Base-by-base conservation (phyloP, 2,329 filamentous ascomycete genomes). In the Juglanconis juglandina region DNA sequence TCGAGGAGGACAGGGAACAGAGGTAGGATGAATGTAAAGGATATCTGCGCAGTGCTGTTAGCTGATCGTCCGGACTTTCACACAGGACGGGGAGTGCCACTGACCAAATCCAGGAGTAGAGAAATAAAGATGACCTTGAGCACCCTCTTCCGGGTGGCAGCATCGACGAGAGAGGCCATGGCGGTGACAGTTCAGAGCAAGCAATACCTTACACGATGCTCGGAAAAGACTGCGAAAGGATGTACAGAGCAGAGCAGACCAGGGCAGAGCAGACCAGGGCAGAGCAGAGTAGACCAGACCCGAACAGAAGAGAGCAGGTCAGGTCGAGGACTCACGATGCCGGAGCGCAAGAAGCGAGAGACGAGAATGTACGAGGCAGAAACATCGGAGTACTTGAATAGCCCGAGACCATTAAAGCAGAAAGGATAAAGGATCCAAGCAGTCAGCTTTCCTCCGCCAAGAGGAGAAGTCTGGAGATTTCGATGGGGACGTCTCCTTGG, bases 11-110 rank as follows among this genome's bases (percentile, higher is more conserved):
- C 93, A 7, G 93, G 95, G 73, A 98, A 99, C 41, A 99, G 86
- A 0, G 95, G 95, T 8, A 99, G 88, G 72, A 98, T 98, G 73
- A 99, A 97, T 35, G 95, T 99, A 75, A 99, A 99, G 59, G 94
- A 97, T 70, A 98, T 91, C 94, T 97, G 65, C 39, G 37, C 11
- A 34, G 53, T 60, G 35, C 50, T 49, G 58, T 60, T 49, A 67
- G 58, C 6, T 55, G 58, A 42, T 17, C 4, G 32, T 56, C 65
- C 10, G 49, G 46, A 33, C 24, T n/a, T 5, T n/a, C 6, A 33
- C 53, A 33, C 34, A 32, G 54, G 13, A n/a, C 14, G 14, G 44
- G 59, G 50, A 10, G 9, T 49, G 39, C 5, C 48, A 73, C 84
- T 66, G 83, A 97, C 94, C 76, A 98, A 76, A 74, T 98, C 94